These are phyloP conservation scores for Auriscalpium orientale DNA, from an alignment of 768 basidiomycete genomes.

Conservation along the genomic window DNA sequence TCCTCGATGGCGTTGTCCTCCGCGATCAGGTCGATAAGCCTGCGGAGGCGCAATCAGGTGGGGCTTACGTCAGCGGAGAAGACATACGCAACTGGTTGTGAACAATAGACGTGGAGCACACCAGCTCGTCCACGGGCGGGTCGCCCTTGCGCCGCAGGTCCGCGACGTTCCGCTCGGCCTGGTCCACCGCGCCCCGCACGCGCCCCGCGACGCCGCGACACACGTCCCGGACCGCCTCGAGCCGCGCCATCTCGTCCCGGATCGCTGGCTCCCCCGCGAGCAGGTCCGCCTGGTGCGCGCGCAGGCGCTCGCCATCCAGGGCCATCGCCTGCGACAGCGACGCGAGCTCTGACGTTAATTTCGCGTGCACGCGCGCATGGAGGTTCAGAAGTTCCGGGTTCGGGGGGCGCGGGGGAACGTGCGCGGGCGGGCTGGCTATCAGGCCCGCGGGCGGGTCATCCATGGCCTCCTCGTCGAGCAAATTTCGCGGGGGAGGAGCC, in stretches of 20 bases:
- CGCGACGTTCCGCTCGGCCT: constrained; percentile 64
- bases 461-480: constrained; percentile 55
- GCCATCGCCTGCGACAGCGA: constrained; percentile 59
- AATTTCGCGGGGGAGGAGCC: constrained; percentile 36
- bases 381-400: constrained; percentile 85
- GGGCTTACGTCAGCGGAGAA: constrained; percentile 7
- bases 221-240: constrained; percentile 89
- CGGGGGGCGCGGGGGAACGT: constrained; percentile 71
- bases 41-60: constrained; percentile 25
- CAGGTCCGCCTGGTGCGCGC: constrained; percentile 78
- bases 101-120: constrained; percentile 93
- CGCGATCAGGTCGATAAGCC: constrained; percentile 94
- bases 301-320: constrained; percentile 66
- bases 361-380: constrained; percentile 69
- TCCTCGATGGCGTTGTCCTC: constrained; percentile 99
- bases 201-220: constrained; percentile 73
- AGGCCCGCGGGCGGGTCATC: constrained; percentile 23
- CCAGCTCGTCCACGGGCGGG: constrained; percentile 91
- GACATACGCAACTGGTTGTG: constrained; percentile 78
- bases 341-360: constrained; percentile 62
- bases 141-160: constrained; percentile 81
- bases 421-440: constrained; percentile 14
- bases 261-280: constrained; percentile 89
- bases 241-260: constrained; percentile 89
- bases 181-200: constrained; percentile 51